Evolutionary conservation across 768 basidiomycete species (phyloP).

Genomic region (Gloeopeniophorella convolvens): DNA sequence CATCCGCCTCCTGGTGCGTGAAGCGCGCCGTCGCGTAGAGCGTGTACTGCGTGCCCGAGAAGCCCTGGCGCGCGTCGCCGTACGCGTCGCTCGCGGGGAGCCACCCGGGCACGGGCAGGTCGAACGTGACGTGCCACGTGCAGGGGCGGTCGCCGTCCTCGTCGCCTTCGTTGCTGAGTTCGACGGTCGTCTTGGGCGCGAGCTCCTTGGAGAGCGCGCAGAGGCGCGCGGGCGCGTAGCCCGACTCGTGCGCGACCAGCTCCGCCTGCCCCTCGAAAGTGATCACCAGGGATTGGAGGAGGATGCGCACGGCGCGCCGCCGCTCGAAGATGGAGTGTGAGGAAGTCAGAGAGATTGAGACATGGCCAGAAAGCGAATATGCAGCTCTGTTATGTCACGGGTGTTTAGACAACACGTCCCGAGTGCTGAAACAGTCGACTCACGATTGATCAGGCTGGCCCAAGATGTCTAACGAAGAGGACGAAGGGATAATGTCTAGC

Average conservation of each 20-base stretch:
- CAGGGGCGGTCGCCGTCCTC: slow-evolving; percentile 51
- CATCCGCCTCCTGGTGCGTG: slow-evolving; percentile 37
- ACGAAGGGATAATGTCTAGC: slow-evolving; percentile 55
- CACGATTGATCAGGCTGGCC: slow-evolving; percentile 62
- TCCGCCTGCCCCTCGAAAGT: slow-evolving; percentile 87
- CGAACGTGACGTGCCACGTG: slow-evolving; percentile 74
- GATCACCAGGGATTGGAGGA: slow-evolving; percentile 65
- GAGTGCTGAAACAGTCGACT: slow-evolving; percentile 26
- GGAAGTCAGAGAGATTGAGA: slow-evolving; percentile 58
- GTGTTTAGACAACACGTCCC: background rate
- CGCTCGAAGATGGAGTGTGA: slow-evolving; percentile 51
- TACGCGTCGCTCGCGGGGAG: slow-evolving; percentile 52
- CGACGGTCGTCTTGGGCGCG: slow-evolving; percentile 43
- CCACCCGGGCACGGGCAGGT: slow-evolving; percentile 87
- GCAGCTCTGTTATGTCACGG: slow-evolving; percentile 48
- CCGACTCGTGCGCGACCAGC: slow-evolving; percentile 51
- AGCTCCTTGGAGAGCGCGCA: slow-evolving; percentile 63
- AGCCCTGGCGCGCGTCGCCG: slow-evolving; percentile 36
- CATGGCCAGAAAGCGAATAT: slow-evolving; percentile 82
- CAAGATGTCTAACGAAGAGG: slow-evolving; percentile 57
- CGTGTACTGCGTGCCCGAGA: slow-evolving; percentile 54
- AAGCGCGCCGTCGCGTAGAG: slow-evolving; percentile 65
- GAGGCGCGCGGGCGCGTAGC: slow-evolving; percentile 66
- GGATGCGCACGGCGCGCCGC: slow-evolving; percentile 41
- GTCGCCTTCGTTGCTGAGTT: slow-evolving; percentile 57